These are phyloP conservation scores for Meira nashicola DNA, from an alignment of 1,284 basidiomycete species.

Conservation along the genomic window DNA sequence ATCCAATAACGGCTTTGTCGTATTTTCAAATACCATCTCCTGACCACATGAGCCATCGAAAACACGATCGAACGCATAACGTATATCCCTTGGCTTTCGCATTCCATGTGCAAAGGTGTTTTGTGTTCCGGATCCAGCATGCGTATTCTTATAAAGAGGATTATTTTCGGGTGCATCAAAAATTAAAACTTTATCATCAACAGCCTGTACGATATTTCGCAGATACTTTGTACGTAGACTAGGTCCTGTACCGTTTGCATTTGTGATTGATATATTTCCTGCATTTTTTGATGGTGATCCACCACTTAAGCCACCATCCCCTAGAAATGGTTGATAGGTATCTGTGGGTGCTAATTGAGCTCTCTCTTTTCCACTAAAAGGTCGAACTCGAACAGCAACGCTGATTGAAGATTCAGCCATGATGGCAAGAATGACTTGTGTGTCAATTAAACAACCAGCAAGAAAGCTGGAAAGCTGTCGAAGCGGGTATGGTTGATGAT, in stretches of 20 bases:
- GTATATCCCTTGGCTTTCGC: slow-evolving; percentile 33
- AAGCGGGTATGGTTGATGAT: too few species aligned
- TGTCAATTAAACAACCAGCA: too few species aligned
- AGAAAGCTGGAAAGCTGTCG: too few species aligned
- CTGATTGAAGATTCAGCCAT: slow-evolving; percentile 24
- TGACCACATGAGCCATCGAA: slow-evolving; percentile 42
- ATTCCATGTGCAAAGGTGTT: slow-evolving; percentile 8
- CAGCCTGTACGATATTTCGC: slow-evolving; percentile 45
- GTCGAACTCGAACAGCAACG: slow-evolving; percentile 41
- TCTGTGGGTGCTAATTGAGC: slow-evolving; percentile 40
- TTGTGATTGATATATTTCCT: slow-evolving; percentile 6
- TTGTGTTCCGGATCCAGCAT: not conserved
- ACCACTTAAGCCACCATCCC: slow-evolving; percentile 47
- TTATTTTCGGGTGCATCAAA: slow-evolving; percentile 50
- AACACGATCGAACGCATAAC: slow-evolving; percentile 51
- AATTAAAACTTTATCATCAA: slow-evolving; percentile 51
- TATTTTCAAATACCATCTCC: slow-evolving; percentile 43
- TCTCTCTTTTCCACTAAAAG: slow-evolving; percentile 45
- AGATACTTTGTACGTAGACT: slow-evolving; percentile 30
- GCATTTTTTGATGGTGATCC: slow-evolving; percentile 17
- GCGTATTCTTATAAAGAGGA: slow-evolving; percentile 23
- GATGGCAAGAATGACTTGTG: not conserved
- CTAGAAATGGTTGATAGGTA: slow-evolving; percentile 44
- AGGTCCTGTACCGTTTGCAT: slow-evolving; percentile 13
- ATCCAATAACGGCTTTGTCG: slow-evolving; percentile 45